phyloP scores from a whole-genome alignment of 345 rosid species.

The Eucalyptus erythrocorys region DNA sequence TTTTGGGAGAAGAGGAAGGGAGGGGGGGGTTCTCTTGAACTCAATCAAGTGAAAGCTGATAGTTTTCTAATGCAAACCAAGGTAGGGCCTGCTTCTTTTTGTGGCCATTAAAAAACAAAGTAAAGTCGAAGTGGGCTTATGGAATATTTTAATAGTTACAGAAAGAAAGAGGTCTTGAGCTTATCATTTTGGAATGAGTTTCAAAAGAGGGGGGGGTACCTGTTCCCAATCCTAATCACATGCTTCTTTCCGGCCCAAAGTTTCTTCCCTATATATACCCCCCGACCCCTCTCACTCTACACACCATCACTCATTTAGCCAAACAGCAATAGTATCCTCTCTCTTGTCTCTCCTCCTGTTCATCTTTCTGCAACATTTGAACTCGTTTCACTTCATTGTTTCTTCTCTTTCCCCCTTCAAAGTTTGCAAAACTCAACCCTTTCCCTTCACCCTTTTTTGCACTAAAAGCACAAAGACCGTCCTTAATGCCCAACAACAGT shows the following conservation, averaged over 20 bases:
- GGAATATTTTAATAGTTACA: neutral
- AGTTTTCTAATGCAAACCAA: neutral
- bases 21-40: neutral
- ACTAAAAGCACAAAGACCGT: neutral
- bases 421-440: neutral
- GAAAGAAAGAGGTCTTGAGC: neutral
- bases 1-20: neutral
- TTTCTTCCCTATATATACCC: neutral
- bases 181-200: neutral
- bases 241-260: neutral
- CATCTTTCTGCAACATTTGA: neutral
- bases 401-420: neutral
- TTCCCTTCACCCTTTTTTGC: neutral
- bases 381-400: neutral
- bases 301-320: neutral
- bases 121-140: neutral
- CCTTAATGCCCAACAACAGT: constrained; percentile 5
- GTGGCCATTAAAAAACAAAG: neutral
- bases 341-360: neutral
- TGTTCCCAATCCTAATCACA: neutral
- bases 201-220: neutral
- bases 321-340: neutral
- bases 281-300: neutral
- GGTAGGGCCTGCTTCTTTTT: neutral
- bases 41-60: neutral